These are phyloP conservation scores for Colletotrichum agaves DNA, from an alignment of 2,329 filamentous ascomycete genomes.

Conservation along the genomic window DNA sequence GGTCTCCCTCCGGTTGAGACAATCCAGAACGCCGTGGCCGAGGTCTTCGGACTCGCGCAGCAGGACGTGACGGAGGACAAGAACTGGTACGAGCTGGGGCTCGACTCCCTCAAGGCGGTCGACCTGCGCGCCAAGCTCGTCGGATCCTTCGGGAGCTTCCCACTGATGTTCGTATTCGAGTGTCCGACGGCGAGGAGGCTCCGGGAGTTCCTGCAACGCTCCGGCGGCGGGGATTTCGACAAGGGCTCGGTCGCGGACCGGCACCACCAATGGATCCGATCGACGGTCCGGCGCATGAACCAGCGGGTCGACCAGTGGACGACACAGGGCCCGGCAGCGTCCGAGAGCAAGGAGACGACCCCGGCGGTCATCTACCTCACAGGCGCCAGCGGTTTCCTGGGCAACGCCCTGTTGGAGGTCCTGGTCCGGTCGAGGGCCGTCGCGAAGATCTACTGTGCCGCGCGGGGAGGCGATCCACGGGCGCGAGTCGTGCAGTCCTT, in stretches of 20 bases:
- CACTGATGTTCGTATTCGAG: constrained; percentile 29
- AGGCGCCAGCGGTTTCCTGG: constrained; percentile 18
- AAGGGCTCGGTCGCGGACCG: background rate
- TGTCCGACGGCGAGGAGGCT: constrained; percentile 7
- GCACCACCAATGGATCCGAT: background rate
- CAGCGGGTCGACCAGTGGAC: background rate
- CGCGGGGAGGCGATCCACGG: constrained; percentile 1
- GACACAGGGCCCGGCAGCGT: background rate
- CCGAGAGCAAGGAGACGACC: fast-evolving
- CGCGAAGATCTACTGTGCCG: constrained; percentile 14
- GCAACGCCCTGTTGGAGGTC: constrained; percentile 20
- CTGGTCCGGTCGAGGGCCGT: background rate
- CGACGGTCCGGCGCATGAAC: background rate
- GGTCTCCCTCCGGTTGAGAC: background rate
- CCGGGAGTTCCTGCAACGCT: background rate
- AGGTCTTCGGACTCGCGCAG: background rate
- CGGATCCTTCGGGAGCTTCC: constrained; percentile 13
- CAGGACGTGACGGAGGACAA: background rate
- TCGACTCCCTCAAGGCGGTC: constrained; percentile 20
- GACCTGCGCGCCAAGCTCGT: constrained; percentile 12
- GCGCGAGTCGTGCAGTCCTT: background rate
- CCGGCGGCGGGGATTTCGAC: background rate
- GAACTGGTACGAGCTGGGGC: constrained; percentile 27
- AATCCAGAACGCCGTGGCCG: background rate
- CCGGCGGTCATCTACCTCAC: background rate